phyloP scores from a whole-genome alignment of 2,329 filamentous ascomycete species.

The Penicillium palitans region DNA sequence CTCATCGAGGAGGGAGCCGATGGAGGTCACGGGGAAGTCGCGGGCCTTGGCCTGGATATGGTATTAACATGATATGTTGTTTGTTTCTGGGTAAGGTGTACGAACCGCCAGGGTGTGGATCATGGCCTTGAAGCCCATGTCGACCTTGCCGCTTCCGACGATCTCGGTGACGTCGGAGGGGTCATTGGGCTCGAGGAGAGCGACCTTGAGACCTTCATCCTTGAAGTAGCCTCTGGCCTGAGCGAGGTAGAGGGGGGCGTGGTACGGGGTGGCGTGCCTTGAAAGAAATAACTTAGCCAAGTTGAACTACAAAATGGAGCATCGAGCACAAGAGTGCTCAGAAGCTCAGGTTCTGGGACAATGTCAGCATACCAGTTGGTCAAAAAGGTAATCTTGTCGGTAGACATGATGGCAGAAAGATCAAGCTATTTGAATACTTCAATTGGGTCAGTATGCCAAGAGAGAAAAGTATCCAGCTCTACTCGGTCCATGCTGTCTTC shows the following conservation, averaged over 20 bases:
- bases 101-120: slow-evolving; percentile 73
- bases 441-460: slow-evolving; percentile 33
- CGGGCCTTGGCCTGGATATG: slow-evolving; percentile 67
- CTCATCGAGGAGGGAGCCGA: slow-evolving; percentile 75
- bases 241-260: slow-evolving; percentile 74
- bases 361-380: slow-evolving; percentile 69
- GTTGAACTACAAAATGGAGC: slow-evolving; percentile 4
- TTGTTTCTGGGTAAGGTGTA: background rate
- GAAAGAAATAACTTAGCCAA: slow-evolving; percentile 31
- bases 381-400: slow-evolving; percentile 81
- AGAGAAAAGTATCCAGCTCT: slow-evolving; percentile 16
- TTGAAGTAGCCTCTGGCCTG: slow-evolving; percentile 74
- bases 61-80: slow-evolving; percentile 7
- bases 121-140: slow-evolving; percentile 81
- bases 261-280: slow-evolving; percentile 80
- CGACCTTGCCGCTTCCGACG: slow-evolving; percentile 72
- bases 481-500: background rate
- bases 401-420: slow-evolving; percentile 63
- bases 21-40: slow-evolving; percentile 69
- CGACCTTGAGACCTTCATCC: slow-evolving; percentile 75
- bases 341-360: background rate
- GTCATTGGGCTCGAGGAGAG: slow-evolving; percentile 74
- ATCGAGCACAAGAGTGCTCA: background rate
- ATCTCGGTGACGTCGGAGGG: slow-evolving; percentile 81
- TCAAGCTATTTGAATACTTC: slow-evolving; percentile 28